Conservation (phyloP, 345 rosid species). For the Syzygium jambos region DNA sequence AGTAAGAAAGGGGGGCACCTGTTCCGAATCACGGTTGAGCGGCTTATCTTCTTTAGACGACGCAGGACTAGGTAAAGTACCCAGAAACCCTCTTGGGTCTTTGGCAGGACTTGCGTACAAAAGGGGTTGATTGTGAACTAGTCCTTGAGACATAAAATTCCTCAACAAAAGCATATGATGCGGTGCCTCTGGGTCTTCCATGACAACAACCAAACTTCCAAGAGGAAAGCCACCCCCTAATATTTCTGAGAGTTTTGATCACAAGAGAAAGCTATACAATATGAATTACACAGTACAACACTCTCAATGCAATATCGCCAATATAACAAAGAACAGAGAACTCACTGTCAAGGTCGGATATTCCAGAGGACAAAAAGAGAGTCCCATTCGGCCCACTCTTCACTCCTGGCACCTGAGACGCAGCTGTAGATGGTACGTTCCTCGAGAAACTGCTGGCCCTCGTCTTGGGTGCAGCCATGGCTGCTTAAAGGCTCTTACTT, state of each 20-base stretch:
- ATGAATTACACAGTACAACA: neutral
- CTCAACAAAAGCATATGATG: constrained; percentile 93
- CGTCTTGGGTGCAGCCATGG: constrained; percentile 58
- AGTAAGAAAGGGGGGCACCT: constrained; percentile 21
- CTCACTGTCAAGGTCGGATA: constrained; percentile 88
- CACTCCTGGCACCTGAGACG: constrained; percentile 53
- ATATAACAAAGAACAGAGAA: neutral
- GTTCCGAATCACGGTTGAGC: constrained; percentile 24
- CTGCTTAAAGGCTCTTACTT: neutral
- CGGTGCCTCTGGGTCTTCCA: constrained; percentile 98
- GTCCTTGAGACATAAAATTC: constrained; percentile 96
- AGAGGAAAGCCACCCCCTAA: constrained; percentile 81
- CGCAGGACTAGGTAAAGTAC: constrained; percentile 75
- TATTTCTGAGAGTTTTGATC: constrained; percentile 32
- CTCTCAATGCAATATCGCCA: neutral
- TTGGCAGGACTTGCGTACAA: constrained; percentile 75
- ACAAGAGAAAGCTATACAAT: neutral
- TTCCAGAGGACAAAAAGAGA: constrained; percentile 60
- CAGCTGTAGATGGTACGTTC: constrained; percentile 28
- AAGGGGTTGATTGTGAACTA: constrained; percentile 75
- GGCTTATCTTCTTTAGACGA: constrained; percentile 56
- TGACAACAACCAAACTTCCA: constrained; percentile 84
- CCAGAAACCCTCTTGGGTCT: constrained; percentile 78
- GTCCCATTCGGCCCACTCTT: constrained; percentile 85
- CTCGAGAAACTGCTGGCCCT: constrained; percentile 84